Evolutionary conservation across 176 grass and related monocot genomes (phyloP).

Genomic region (Alloteropsis semialata): DNA sequence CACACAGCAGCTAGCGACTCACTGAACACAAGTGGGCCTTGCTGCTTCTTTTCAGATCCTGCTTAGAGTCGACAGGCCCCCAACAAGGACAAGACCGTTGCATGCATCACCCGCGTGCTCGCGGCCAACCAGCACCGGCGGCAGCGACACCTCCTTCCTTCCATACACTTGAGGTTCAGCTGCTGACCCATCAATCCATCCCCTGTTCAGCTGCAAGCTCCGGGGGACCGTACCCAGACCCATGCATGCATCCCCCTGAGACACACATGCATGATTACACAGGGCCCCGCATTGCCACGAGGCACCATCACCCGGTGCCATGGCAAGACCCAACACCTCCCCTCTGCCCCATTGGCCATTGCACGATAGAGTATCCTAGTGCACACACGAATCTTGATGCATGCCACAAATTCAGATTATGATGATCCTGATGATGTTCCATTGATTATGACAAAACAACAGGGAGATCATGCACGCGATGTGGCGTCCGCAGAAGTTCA

Average conservation of each 20-base stretch:
- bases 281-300: not conserved
- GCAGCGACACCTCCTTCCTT: not conserved
- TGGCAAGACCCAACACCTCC: not conserved
- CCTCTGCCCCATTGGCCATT: not conserved
- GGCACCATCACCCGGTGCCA: not conserved
- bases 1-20: not conserved
- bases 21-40: not conserved
- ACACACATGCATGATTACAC: not conserved
- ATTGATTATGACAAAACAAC: too few relatives aligned
- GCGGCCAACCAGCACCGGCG: not conserved
- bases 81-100: slow-evolving; percentile 19
- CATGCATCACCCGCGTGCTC: not conserved
- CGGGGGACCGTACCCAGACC: not conserved
- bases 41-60: not conserved
- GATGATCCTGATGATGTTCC: too few relatives aligned
- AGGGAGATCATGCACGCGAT: slow-evolving; percentile 98
- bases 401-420: too few relatives aligned
- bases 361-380: too few relatives aligned
- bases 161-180: not conserved
- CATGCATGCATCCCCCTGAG: not conserved
- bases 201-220: not conserved
- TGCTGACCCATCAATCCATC: not conserved
- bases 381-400: not conserved
- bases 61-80: not conserved
- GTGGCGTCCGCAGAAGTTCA: slow-evolving; percentile 98